Evolutionary conservation across 306 rosid species (phyloP), one percentile per base, ranked within the genome.

Genomic region (Cicer chorassanicum): DNA sequence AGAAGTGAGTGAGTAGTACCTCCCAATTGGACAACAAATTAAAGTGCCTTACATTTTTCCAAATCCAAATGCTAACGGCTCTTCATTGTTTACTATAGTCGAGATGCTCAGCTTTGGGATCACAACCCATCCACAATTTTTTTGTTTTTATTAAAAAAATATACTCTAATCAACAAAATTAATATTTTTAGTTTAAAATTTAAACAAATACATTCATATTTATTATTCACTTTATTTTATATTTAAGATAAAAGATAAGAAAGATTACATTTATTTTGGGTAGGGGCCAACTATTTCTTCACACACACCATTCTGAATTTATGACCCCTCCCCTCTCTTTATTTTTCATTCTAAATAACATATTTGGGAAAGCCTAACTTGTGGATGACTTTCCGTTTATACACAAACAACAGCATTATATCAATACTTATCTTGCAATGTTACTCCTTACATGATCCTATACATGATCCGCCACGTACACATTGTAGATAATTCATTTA

Each of bases 81-180:
- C 84, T 63, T 34, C 8, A 7, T 87, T 84, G 40, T 91, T 89
- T 86, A 87, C 53, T 84, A 46, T 54, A 66, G 9, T 79, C 90
- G 81, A 89, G 81, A 84, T 86, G 82, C 70, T 84, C 83, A 64
- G 79, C 85, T 75, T 91, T 82, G 92, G 97, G 97, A 91, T 91
- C 95, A 61, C 77, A 79, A 87, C 74, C 80, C 68, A n/a, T 41
- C 61, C 12, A 29, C 4, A 29, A 29, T 29, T 29, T 29, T 29
- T 6, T 3, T 18, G 38, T 61, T 50, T 48, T 50, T 3, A 24
- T 65, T 69, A 55, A 13, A 24, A 63, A 56, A 40, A 3, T 29
- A 29, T 29, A 29, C 0, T 29, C 34, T 29, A 0, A 29, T 29
- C 34, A 29, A 3, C 34, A 29, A 29, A 29, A 29, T 3, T 29